Evolutionary conservation across 2,329 filamentous ascomycete genomes (phyloP).

Genomic region (Xylaria digitata): DNA sequence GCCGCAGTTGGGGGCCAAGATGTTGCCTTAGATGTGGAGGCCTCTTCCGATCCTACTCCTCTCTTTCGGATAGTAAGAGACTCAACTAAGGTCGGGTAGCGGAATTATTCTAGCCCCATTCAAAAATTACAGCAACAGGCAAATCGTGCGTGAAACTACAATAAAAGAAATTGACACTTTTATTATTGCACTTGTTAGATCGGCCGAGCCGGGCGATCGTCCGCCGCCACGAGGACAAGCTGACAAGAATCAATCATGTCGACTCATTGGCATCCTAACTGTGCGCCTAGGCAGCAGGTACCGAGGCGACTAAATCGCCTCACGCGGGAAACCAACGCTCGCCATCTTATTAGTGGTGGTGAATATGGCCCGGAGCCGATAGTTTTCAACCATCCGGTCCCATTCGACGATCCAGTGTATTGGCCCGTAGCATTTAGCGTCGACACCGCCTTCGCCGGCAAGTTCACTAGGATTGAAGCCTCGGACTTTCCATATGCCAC

Average conservation of each 20-base stretch:
- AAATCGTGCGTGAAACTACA: not conserved
- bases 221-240: not conserved
- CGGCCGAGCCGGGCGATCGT: not conserved
- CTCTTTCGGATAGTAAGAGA: not conserved
- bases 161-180: not conserved
- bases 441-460: slow-evolving; percentile 26
- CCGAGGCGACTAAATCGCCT: not conserved
- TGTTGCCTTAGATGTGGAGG: slow-evolving; percentile 31
- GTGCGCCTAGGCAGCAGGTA: not conserved
- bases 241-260: slow-evolving; percentile 12
- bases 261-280: not conserved
- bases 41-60: slow-evolving; percentile 11
- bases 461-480: slow-evolving; percentile 30
- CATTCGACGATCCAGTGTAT: slow-evolving; percentile 24
- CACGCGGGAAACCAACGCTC: not conserved
- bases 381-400: slow-evolving; percentile 18
- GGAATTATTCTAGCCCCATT: not conserved
- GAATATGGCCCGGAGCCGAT: slow-evolving; percentile 12
- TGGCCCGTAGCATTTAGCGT: slow-evolving; percentile 24
- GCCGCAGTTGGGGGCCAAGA: slow-evolving; percentile 31
- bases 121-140: too few relatives aligned
- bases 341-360: not conserved
- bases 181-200: slow-evolving; percentile 7
- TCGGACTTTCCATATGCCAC: slow-evolving; percentile 24
- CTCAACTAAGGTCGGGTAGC: not conserved